Base-by-base conservation (phyloP, 1,284 basidiomycete species). In the Ustilago shanxiensis region DNA sequence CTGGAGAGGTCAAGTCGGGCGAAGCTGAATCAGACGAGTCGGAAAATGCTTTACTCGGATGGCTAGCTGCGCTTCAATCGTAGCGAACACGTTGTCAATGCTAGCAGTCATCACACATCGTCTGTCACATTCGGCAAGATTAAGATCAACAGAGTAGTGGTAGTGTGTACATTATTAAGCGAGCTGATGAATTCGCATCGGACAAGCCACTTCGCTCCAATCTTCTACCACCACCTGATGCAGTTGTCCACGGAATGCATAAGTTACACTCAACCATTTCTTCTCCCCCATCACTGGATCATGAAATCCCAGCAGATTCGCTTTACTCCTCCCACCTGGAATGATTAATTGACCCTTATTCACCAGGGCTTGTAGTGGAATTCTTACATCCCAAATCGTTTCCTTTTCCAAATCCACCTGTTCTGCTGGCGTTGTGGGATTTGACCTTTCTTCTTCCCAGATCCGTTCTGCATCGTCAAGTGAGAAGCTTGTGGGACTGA, bases 201-300 rank as follows among this genome's bases (percentile, higher is more conserved):
- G 95, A 60, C 94, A 88, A 28, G 93, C 91, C 26, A 94, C 88
- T 31, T 91, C 89, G 47, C 89, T 86, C 82, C 88, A 87, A 87
- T 95, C 94, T 77, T 90, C 90, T 68, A 93, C 90, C 77, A 91
- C 90, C 72, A 91, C 91, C 85, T 92, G 91, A 85, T 96, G 94
- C 86, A 89, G 79, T 69, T 89, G 88, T 45, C 90, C 91, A 72
- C 90, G 89, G 89, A 96, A 97, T 7, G 70, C 55, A 87, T 96
- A 96, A 49, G 90, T 89, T 52, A 96, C 88, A 31, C 90, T 87
- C 56, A 96, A 87, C 26, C 88, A 88, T 87, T 93, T 93, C 60
- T 88, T 86, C 63, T 89, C 88, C 41, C 89, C 90, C 39, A 91
- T 90, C n/a, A 89, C 90, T 67, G 90, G 92, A 86, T 93, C 92